Percentiles rank a stretch among this genome's conserved stretches.
Conservation (phyloP, 2,329 filamentous ascomycete species). For the Xylaria sp. region DNA sequence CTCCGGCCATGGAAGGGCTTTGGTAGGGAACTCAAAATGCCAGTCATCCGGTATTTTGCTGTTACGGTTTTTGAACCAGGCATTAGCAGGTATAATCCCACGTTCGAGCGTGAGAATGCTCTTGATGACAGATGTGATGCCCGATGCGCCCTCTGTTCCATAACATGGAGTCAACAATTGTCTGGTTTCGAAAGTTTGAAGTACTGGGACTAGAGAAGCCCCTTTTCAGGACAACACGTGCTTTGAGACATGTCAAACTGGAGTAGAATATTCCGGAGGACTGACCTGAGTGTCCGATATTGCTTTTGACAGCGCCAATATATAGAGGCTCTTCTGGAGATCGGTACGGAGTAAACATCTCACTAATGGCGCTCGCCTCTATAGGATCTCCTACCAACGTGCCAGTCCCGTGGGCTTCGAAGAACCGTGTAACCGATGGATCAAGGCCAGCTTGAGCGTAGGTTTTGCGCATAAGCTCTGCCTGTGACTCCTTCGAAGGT, state of each 20-base stretch:
- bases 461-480: conserved; percentile 27
- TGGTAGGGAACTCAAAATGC: not conserved
- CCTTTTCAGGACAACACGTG: too few species aligned
- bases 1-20: not conserved
- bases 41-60: not conserved
- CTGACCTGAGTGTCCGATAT: conserved; percentile 20
- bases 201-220: not conserved
- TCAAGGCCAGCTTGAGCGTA: conserved; percentile 26
- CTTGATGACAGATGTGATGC: not conserved
- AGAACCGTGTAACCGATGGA: conserved; percentile 10
- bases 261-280: too few species aligned
- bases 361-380: conserved; percentile 17
- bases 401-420: conserved; percentile 35
- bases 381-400: conserved; percentile 27
- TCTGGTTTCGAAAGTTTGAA: not conserved
- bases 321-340: conserved; percentile 12
- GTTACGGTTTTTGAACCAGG: not conserved
- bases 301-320: conserved; percentile 30
- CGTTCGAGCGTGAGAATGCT: not conserved
- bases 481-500: conserved; percentile 23
- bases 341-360: conserved; percentile 16
- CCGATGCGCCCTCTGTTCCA: not conserved
- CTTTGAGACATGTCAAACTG: too few species aligned
- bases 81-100: not conserved
- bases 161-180: too few species aligned